phyloP scores from a whole-genome alignment of 805 yeast genomes.

The Ogataea glucozyma region DNA sequence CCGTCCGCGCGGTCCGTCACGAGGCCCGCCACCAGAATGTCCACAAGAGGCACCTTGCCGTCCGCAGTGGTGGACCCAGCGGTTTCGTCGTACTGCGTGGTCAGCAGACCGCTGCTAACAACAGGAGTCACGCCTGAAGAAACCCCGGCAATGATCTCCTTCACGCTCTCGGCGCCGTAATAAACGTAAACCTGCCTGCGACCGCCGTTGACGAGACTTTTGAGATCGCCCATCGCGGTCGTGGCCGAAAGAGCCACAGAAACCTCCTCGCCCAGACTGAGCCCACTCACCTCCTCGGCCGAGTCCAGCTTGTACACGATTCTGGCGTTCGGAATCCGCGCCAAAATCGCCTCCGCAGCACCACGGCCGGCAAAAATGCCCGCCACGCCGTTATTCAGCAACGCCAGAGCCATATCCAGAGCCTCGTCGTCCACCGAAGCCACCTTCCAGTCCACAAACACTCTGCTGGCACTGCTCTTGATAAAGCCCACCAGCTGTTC shows the following conservation, averaged over 20 bases:
- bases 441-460: conserved; percentile 30
- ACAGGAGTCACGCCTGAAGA: conserved; percentile 41
- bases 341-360: conserved; percentile 23
- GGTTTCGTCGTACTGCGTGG: conserved; percentile 36
- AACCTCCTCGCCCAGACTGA: conserved; percentile 23
- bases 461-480: conserved; percentile 19
- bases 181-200: conserved; percentile 18
- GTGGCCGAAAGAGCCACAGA: conserved; percentile 24
- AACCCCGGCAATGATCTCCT: conserved; percentile 23
- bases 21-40: conserved; percentile 50
- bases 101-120: conserved; percentile 30
- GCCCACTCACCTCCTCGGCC: conserved; percentile 18
- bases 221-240: conserved; percentile 15
- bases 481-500: conserved; percentile 14
- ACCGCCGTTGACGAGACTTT: conserved; percentile 18
- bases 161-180: conserved; percentile 16
- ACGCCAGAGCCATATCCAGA: conserved; percentile 22
- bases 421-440: conserved; percentile 18
- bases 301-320: conserved; percentile 28
- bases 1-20: conserved; percentile 87
- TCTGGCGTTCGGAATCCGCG: conserved; percentile 37
- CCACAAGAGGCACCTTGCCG: conserved; percentile 35
- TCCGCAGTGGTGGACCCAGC: conserved; percentile 12
- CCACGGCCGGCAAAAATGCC: conserved; percentile 27
- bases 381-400: conserved; percentile 35